Conservation (phyloP, 768 basidiomycete species). For the Clathrus columnatus region DNA sequence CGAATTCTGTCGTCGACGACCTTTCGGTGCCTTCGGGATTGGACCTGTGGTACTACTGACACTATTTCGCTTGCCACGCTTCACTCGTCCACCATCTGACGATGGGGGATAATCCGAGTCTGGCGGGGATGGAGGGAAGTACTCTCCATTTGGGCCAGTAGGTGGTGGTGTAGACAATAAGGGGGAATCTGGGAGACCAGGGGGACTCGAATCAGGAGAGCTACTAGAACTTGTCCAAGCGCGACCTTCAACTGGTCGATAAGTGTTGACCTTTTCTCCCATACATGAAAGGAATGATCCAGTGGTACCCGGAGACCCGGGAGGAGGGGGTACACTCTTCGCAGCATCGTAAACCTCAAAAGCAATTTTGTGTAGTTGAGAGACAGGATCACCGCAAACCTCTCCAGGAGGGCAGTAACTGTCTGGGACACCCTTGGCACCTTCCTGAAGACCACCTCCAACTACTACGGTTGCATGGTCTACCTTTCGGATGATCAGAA, state of each 20-base stretch:
- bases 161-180: constrained; percentile 51
- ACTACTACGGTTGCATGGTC: constrained; percentile 85
- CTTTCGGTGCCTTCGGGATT: constrained; percentile 33
- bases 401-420: constrained; percentile 79
- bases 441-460: constrained; percentile 85
- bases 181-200: constrained; percentile 61
- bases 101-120: constrained; percentile 56
- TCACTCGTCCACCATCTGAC: constrained; percentile 79
- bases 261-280: constrained; percentile 90
- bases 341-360: constrained; percentile 79
- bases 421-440: constrained; percentile 76
- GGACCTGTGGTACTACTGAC: constrained; percentile 60
- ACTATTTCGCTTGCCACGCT: constrained; percentile 61
- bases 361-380: constrained; percentile 91
- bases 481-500: constrained; percentile 89
- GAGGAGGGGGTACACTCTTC: constrained; percentile 55
- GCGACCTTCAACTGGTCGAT: constrained; percentile 74
- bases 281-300: constrained; percentile 86
- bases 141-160: constrained; percentile 38
- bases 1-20: constrained; percentile 66
- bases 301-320: constrained; percentile 66
- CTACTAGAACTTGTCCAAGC: constrained; percentile 55
- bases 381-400: constrained; percentile 88
- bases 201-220: constrained; percentile 37
- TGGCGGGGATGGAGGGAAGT: constrained; percentile 65